A percentile compares a stretch with the other conserved stretches of the same genome.
Conservation (phyloP, 768 basidiomycete species). For the Boletus pseudopeckii region DNA sequence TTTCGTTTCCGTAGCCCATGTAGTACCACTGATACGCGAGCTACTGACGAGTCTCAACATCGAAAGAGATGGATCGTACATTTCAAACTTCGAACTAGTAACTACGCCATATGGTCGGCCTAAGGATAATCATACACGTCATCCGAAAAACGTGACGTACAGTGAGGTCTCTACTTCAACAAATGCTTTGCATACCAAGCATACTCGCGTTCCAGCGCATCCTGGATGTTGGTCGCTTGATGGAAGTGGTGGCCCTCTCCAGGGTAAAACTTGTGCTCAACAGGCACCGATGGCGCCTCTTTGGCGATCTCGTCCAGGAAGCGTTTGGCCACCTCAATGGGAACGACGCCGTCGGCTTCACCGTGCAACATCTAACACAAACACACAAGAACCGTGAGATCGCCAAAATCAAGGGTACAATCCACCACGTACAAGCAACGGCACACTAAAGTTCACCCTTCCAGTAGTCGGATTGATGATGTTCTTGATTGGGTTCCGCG, state of each 20-base stretch:
- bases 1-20: no score
- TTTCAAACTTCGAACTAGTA: no score
- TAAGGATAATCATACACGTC: no score
- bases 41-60: no score
- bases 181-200: conserved; percentile 30
- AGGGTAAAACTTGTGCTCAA: conserved; percentile 24
- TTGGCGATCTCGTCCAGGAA: conserved; percentile 21
- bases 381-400: not conserved
- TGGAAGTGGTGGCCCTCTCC: conserved; percentile 41
- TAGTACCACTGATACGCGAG: no score
- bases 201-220: conserved; percentile 31
- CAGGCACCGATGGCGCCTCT: no score
- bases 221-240: conserved; percentile 28
- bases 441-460: conserved; percentile 41
- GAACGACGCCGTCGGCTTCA: conserved; percentile 57
- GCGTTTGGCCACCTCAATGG: conserved; percentile 48
- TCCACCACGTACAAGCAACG: conserved; percentile 50
- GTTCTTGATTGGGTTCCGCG: conserved; percentile 10
- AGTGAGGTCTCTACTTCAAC: not conserved
- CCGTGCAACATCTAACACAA: conserved; percentile 67
- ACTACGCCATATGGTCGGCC: no score
- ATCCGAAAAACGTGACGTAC: no score
- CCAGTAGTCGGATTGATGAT: conserved; percentile 38
- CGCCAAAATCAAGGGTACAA: no score
- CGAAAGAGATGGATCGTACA: no score